Evolutionary conservation across 768 basidiomycete genomes (phyloP).

Genomic region (Auriscalpium microsporum): DNA sequence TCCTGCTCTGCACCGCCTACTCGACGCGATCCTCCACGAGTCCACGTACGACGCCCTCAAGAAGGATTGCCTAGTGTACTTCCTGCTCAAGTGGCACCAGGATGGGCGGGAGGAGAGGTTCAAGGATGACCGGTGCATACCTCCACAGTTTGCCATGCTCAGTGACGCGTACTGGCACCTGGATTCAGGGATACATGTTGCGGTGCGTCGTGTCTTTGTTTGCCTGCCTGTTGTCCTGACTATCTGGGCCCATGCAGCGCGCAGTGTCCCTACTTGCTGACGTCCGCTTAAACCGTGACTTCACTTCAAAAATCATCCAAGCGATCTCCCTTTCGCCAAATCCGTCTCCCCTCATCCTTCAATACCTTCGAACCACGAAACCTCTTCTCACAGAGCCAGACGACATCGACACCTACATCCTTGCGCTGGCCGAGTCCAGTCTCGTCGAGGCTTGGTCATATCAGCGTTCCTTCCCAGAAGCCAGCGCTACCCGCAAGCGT

Average conservation of each 20-base stretch:
- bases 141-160: conserved; percentile 65
- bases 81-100: conserved; percentile 70
- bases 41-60: conserved; percentile 68
- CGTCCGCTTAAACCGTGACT: conserved; percentile 65
- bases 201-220: conserved; percentile 37
- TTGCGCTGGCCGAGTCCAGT: conserved; percentile 58
- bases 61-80: conserved; percentile 75
- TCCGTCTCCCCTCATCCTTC: conserved; percentile 50
- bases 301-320: conserved; percentile 69
- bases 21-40: conserved; percentile 45
- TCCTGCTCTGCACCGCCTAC: conserved; percentile 42
- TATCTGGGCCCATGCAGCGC: conserved; percentile 30
- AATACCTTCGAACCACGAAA: conserved; percentile 69
- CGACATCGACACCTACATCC: conserved; percentile 61
- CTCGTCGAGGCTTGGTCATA: conserved; percentile 70
- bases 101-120: conserved; percentile 52
- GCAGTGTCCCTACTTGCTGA: conserved; percentile 71
- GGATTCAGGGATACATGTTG: conserved; percentile 57
- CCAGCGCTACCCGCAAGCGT: conserved; percentile 40
- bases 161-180: conserved; percentile 84
- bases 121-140: conserved; percentile 48
- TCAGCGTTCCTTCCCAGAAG: conserved; percentile 62
- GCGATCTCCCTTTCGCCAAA: conserved; percentile 43
- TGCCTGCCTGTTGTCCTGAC: not conserved
- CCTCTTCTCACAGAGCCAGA: conserved; percentile 60